phyloP scores from a whole-genome alignment of 2,329 filamentous ascomycete species.

The Triangularia setosa region DNA sequence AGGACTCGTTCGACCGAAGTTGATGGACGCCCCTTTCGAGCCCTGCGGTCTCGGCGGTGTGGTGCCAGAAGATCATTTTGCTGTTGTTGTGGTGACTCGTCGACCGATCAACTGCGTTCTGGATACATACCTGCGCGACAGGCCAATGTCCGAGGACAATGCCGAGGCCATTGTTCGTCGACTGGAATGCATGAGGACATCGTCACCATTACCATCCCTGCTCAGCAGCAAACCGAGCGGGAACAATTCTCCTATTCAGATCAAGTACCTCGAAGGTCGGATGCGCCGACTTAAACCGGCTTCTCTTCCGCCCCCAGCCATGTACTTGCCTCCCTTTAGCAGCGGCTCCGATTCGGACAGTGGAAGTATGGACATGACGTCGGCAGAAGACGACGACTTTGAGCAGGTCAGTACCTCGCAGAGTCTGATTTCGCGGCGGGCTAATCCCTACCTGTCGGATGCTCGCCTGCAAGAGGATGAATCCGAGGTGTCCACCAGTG shows the following conservation, averaged over 20 bases:
- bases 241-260: conserved; percentile 31
- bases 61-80: conserved; percentile 61
- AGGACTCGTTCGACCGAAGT: conserved; percentile 36
- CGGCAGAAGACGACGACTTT: conserved; percentile 31
- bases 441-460: conserved; percentile 37
- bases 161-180: conserved; percentile 40
- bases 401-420: conserved; percentile 32
- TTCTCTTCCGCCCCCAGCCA: conserved; percentile 49
- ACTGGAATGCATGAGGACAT: conserved; percentile 40
- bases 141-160: conserved; percentile 17
- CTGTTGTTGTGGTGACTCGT: conserved; percentile 50
- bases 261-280: conserved; percentile 43
- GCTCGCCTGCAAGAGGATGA: conserved; percentile 38
- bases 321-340: conserved; percentile 49
- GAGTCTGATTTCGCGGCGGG: conserved; percentile 32
- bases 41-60: conserved; percentile 58
- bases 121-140: neutral
- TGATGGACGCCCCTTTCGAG: conserved; percentile 51
- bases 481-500: conserved; percentile 38
- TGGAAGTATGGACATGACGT: conserved; percentile 28
- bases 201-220: conserved; percentile 31
- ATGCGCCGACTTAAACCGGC: conserved; percentile 44
- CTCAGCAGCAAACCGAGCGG: neutral
- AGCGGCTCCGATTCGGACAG: conserved; percentile 32
- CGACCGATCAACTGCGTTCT: conserved; percentile 3